A percentile compares a stretch with the other conserved stretches of the same genome.
Evolutionary conservation across 1,284 basidiomycete genomes (phyloP).

Genomic region (Ganoderma lucidum): DNA sequence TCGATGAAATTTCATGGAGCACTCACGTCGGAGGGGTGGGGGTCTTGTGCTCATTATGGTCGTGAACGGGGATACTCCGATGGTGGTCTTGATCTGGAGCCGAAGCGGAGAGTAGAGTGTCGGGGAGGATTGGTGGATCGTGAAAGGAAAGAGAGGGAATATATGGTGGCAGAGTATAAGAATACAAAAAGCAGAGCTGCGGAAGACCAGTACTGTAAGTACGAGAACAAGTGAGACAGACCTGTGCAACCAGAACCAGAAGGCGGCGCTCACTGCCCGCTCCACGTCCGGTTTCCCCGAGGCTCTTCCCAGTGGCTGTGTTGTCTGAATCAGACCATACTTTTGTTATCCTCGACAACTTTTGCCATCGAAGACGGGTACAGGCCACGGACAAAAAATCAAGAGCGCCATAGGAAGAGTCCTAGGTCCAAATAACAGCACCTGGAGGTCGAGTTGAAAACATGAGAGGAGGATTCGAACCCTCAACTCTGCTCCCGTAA

Average conservation of each 20-base stretch:
- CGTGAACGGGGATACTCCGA: not conserved
- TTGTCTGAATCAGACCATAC: not conserved
- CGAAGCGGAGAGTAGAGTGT: not conserved
- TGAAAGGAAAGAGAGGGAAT: not conserved
- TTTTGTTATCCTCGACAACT: not conserved
- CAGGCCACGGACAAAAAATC: not conserved
- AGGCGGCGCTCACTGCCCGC: not conserved
- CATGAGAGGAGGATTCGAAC: too few relatives aligned
- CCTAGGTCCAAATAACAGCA: too few relatives aligned
- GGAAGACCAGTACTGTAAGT: not conserved
- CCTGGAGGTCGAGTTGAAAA: too few relatives aligned
- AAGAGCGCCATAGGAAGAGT: not conserved
- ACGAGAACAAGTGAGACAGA: not conserved
- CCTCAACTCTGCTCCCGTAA: too few relatives aligned
- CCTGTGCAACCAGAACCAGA: conserved; percentile 2
- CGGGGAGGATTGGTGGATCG: not conserved
- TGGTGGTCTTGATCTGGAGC: not conserved
- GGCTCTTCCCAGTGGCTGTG: not conserved
- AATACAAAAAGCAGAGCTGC: not conserved
- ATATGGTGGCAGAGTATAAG: conserved; percentile 6
- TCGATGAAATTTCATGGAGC: not conserved
- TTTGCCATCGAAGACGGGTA: not conserved
- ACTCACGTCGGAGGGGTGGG: conserved; percentile 33
- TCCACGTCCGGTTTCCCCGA: conserved; percentile 5
- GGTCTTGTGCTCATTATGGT: conserved; percentile 31